These are phyloP conservation scores for Otatea glauca DNA, from an alignment of 176 grass and related monocot genomes.

Conservation along the genomic window DNA sequence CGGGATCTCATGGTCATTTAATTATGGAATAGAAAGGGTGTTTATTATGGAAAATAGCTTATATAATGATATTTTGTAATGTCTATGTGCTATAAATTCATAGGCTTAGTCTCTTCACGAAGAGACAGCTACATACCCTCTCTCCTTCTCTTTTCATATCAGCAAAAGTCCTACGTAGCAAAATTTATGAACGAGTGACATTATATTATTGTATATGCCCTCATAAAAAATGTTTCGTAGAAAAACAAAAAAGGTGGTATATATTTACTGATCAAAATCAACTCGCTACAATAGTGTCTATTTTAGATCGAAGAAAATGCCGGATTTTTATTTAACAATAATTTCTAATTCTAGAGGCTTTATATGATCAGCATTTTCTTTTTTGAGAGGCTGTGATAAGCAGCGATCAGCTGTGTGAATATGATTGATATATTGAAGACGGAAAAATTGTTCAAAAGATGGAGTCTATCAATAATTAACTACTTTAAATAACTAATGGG, in stretches of 20 bases:
- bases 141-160: too few relatives aligned
- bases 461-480: not conserved
- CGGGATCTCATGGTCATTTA: too few relatives aligned
- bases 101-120: too few relatives aligned
- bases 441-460: not conserved
- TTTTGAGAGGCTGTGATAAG: not conserved
- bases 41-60: too few relatives aligned
- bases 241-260: not conserved
- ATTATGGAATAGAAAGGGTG: too few relatives aligned
- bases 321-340: too few relatives aligned
- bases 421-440: not conserved
- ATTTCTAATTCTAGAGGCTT: not conserved
- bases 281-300: not conserved
- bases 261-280: not conserved
- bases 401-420: not conserved
- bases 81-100: too few relatives aligned
- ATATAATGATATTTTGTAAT: too few relatives aligned
- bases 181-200: too few relatives aligned
- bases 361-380: not conserved
- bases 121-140: too few relatives aligned
- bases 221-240: not conserved
- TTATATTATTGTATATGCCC: too few relatives aligned
- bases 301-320: not conserved
- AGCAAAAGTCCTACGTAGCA: too few relatives aligned
- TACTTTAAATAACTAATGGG: conserved; percentile 29